Base-by-base conservation (phyloP, 805 yeast genomes). In the Sugiyamaella marilandica region DNA sequence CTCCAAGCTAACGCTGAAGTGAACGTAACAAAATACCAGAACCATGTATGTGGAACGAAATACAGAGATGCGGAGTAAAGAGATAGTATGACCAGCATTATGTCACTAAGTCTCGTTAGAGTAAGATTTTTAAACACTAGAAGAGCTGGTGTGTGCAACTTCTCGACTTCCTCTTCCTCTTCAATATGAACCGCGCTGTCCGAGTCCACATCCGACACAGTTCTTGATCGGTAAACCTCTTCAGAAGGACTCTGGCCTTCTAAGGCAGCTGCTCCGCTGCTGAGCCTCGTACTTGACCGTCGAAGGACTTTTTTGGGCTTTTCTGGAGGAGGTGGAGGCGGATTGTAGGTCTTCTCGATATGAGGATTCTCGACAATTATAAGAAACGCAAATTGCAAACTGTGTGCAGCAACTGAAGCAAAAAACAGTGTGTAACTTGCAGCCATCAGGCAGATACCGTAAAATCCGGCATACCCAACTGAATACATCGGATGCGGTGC, bases 401-500 rank as follows among this genome's bases (percentile, higher is more conserved):
- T 77, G 67, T 87, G 96, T 10, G 94, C 96, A 54, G 81, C 68
- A 13, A 87, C 70, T 0, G 95, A 86, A 31, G 85, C 83, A 13
- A 78, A 68, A 56, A 87, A 74, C 5, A 87, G 83, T 8, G 84
- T 76, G 62, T 86, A 85, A 21, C 88, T 83, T 57, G 86, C 83
- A 4, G 91, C 76, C 60, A 87, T 83, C 57, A 87, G 72, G 0
- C 92, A 89, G 62, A 86, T 79, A 0, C 95, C 96, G 63, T 87
- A 87, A 70, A 85, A 87, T 1, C 95, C 96, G 51, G 87, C 80
- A 64, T 87, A 87, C 7, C 96, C 96, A 52, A 88, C 84, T 0
- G 95, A 85, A 67, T 87, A 87, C 96, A 87, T 87, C 50, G 96
- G 96, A 65, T 87, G 96, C 16, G 96, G 96, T 13, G 90, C 87